Evolutionary conservation across 208 protist species (phyloP).

Genomic region (Porcisia hertigi): DNA sequence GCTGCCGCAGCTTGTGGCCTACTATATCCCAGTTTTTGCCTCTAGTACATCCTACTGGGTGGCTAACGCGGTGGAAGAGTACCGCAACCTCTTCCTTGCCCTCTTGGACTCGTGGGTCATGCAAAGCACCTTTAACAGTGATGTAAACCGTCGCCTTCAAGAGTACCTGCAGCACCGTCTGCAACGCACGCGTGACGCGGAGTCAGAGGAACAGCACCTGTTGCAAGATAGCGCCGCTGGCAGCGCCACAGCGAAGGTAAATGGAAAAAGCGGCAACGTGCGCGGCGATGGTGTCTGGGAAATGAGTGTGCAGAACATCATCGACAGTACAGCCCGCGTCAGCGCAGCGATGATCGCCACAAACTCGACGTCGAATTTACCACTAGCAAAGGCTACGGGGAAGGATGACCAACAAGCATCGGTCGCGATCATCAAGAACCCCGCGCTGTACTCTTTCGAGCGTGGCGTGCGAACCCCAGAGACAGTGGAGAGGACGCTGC

Average conservation of each 20-base stretch:
- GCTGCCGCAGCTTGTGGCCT: slow-evolving; percentile 60
- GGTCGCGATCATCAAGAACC: slow-evolving; percentile 3
- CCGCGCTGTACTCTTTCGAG: slow-evolving; percentile 23
- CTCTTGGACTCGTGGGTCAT: slow-evolving; percentile 66
- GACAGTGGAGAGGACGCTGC: slow-evolving; percentile 44
- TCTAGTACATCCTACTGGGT: slow-evolving; percentile 25
- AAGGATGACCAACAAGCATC: background rate
- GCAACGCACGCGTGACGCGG: slow-evolving; percentile 42
- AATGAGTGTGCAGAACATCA: slow-evolving; percentile 30
- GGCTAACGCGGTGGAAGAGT: slow-evolving; percentile 60
- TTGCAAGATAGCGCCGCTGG: background rate
- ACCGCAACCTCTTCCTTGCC: slow-evolving; percentile 50
- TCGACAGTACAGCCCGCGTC: slow-evolving; percentile 28
- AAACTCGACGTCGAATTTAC: background rate
- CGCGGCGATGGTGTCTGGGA: slow-evolving; percentile 13
- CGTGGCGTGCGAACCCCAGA: slow-evolving; percentile 37
- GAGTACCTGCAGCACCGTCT: slow-evolving; percentile 60
- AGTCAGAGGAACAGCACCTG: slow-evolving; percentile 21
- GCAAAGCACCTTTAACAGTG: slow-evolving; percentile 34
- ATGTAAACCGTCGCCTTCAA: slow-evolving; percentile 60
- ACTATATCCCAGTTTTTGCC: slow-evolving; percentile 53
- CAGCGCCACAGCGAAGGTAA: background rate
- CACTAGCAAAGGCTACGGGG: background rate
- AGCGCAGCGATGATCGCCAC: slow-evolving; percentile 20
- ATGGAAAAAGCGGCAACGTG: background rate